Evolutionary conservation across 306 rosid species (phyloP), one percentile per base, ranked within the genome.

Genomic region (Adenanthera pavonina): DNA sequence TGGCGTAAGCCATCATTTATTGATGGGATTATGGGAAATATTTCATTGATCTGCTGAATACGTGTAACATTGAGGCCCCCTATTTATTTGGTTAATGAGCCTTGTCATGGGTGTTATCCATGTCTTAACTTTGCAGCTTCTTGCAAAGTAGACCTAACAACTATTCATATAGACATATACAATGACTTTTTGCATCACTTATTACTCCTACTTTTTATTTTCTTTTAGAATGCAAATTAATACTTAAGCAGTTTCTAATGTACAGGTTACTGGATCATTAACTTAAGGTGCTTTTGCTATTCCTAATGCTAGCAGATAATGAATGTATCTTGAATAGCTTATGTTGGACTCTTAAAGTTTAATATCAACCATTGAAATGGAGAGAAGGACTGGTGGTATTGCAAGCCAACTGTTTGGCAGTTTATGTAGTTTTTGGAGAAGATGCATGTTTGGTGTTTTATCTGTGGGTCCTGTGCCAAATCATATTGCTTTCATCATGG

Each of bases 401-500:
- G 60, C 72, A 67, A 67, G 75, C 77, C 69, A 68, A 47, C 36
- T 79, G 40, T 56, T 73, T 64, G 84, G 85, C 76, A 78, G 87
- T 76, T 81, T 85, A 40, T 36, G 43, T 47, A 20, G 84, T 69
- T 92, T 79, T 69, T 36, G 87, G 33, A 91, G 92, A 80, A 92
- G 79, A 85, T 89, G 89, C 72, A 17, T 90, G 25, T 90, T 90
- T 77, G 66, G 54, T 19, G 68, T 90, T 46, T 59, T 94, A 10
- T 87, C 91, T 4, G 87, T 80, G 8, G 97, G 98, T 70, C 92
- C 97, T 11, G 75, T 91, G 81, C 97, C 97, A 52, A 67, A 80
- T 59, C 97, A 94, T 87, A 81, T 94, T 65, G 86, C 97, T 70
- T 92, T 94, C 88, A 90, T 94, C 83, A 91, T 94, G 93, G 97